These are phyloP conservation scores for Trifolium dubium DNA, from an alignment of 306 rosid species.

Conservation along the genomic window DNA sequence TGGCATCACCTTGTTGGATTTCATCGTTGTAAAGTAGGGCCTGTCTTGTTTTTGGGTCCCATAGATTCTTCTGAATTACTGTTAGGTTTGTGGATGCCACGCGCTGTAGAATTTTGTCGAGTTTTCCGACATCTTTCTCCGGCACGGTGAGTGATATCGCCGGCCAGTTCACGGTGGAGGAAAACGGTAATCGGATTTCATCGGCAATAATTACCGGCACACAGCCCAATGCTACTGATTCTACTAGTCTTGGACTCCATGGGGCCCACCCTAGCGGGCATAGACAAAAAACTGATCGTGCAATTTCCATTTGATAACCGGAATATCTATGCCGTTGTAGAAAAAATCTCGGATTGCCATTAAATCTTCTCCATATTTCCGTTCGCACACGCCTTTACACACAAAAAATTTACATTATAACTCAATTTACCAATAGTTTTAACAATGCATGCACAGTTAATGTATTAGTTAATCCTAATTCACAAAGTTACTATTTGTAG, in stretches of 20 bases:
- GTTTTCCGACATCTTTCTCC: slow-evolving; percentile 72
- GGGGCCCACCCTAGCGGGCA: slow-evolving; percentile 99
- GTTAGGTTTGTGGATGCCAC: slow-evolving; percentile 81
- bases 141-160: slow-evolving; percentile 79
- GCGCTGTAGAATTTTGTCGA: slow-evolving; percentile 66
- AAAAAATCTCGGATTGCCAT: slow-evolving; percentile 68
- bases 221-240: slow-evolving; percentile 82
- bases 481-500: neutral
- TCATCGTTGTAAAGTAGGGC: slow-evolving; percentile 63
- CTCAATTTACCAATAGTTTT: neutral
- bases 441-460: neutral
- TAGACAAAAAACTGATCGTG: slow-evolving; percentile 73
- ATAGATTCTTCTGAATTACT: slow-evolving; percentile 63
- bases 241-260: slow-evolving; percentile 94
- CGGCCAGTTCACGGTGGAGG: slow-evolving; percentile 68
- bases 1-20: slow-evolving; percentile 79
- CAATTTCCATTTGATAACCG: slow-evolving; percentile 90
- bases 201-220: slow-evolving; percentile 90
- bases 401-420: neutral
- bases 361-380: slow-evolving; percentile 71
- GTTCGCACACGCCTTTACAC: slow-evolving; percentile 74
- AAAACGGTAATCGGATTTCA: slow-evolving; percentile 73
- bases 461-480: no score
- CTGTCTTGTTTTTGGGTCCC: slow-evolving; percentile 63
- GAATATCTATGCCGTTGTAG: slow-evolving; percentile 68